A percentile compares a stretch with the other conserved stretches of the same genome.
These are phyloP conservation scores for Amanita exitialis DNA, from an alignment of 768 basidiomycete species.

Conservation along the genomic window DNA sequence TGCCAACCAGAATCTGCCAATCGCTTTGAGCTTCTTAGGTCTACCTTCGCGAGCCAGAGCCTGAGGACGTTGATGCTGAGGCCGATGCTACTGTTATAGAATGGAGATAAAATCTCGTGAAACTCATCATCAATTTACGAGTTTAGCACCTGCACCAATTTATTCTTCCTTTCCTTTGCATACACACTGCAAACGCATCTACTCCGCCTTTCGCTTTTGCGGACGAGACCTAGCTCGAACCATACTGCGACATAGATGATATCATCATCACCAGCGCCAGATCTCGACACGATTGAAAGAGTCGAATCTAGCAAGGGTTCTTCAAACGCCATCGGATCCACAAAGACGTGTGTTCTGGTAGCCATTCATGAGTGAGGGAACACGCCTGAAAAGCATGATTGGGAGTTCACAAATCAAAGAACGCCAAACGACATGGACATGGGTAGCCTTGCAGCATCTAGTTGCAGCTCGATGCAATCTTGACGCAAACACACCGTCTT, in stretches of 20 bases:
- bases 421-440: constrained; percentile 63
- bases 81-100: too few species aligned
- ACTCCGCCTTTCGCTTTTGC: constrained; percentile 7
- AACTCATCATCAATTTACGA: too few species aligned
- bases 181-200: constrained; percentile 28
- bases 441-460: constrained; percentile 28
- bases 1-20: too few species aligned
- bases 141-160: constrained; percentile 3
- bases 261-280: constrained; percentile 21
- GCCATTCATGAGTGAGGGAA: too few species aligned
- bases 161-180: constrained; percentile 17
- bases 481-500: constrained; percentile 51
- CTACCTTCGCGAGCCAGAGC: too few species aligned
- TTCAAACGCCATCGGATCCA: constrained; percentile 88
- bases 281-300: constrained; percentile 52
- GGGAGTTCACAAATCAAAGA: constrained; percentile 77
- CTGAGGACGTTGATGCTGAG: too few species aligned
- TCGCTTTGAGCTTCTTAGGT: too few species aligned
- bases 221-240: constrained; percentile 21
- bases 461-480: constrained; percentile 33
- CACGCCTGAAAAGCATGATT: too few species aligned
- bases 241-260: constrained; percentile 46
- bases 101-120: too few species aligned
- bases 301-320: constrained; percentile 73
- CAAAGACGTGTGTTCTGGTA: constrained; percentile 50